These are phyloP conservation scores for Blastobotrys indianensis DNA, from an alignment of 1,139 yeast genomes.

Conservation along the genomic window DNA sequence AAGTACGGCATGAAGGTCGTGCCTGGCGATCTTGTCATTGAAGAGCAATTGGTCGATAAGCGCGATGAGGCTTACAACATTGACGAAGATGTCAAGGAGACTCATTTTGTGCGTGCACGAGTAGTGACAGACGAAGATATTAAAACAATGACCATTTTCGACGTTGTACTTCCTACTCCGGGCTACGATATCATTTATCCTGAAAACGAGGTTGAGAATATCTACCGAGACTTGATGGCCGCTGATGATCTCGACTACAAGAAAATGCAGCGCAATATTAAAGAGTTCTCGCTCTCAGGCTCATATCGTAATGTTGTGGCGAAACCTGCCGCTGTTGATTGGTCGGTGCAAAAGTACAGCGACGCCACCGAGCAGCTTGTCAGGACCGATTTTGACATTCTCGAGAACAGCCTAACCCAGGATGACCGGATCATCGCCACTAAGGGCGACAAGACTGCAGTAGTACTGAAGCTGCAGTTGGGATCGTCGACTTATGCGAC, in stretches of 20 bases:
- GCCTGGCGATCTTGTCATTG: conserved; percentile 74
- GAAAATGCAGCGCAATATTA: conserved; percentile 74
- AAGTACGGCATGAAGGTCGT: conserved; percentile 64
- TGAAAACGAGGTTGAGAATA: conserved; percentile 53
- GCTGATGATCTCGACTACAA: conserved; percentile 78
- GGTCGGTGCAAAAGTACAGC: conserved; percentile 55
- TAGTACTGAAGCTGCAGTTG: conserved; percentile 68
- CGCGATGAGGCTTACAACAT: conserved; percentile 41
- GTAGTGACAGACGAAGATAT: conserved; percentile 71
- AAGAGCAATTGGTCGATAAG: conserved; percentile 4
- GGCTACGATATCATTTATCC: conserved; percentile 90
- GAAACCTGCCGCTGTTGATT: conserved; percentile 60
- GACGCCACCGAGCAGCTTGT: conserved; percentile 65
- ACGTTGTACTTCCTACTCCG: conserved; percentile 88
- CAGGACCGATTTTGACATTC: conserved; percentile 72
- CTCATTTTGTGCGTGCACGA: conserved; percentile 54
- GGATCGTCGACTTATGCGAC: conserved; percentile 94
- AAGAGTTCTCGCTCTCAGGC: conserved; percentile 89
- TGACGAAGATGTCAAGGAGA: conserved; percentile 58
- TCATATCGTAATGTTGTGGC: conserved; percentile 75
- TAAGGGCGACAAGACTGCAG: conserved; percentile 55
- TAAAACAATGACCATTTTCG: conserved; percentile 62
- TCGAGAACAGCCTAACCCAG: conserved; percentile 38
- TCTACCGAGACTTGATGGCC: conserved; percentile 70
- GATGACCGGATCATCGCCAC: conserved; percentile 23